phyloP scores from a whole-genome alignment of 495 filamentous ascomycete species.

The Trichoderma reesei region DNA sequence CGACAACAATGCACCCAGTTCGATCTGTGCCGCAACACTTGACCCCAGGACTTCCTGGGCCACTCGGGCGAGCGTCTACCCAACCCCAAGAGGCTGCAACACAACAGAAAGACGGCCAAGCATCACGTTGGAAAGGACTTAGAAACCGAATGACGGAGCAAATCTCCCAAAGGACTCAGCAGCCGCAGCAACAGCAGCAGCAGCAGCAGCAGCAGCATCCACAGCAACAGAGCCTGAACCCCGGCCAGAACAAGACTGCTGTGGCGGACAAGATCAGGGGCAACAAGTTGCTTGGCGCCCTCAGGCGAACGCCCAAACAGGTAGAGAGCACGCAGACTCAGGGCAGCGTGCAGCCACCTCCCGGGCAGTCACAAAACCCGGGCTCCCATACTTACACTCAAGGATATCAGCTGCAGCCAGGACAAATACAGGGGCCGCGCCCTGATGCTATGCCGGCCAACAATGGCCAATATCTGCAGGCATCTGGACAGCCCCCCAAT shows the following conservation, averaged over 20 bases:
- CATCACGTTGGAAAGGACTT: slow-evolving; percentile 1
- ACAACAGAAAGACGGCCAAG: not conserved
- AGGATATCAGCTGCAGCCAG: not conserved
- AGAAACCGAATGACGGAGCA: slow-evolving; percentile 2
- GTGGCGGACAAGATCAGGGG: slow-evolving; percentile 15
- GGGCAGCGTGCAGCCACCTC: not conserved
- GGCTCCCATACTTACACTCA: not conserved
- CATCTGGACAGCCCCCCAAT: slow-evolving; percentile 1
- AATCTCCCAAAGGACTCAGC: slow-evolving; percentile 6
- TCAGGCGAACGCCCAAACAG: slow-evolving; percentile 24
- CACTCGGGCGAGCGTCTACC: not conserved
- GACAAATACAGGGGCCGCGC: slow-evolving; percentile 12
- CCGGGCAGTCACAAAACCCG: not conserved
- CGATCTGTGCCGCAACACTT: not conserved
- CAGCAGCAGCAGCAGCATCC: not conserved
- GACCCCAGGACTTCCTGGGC: not conserved
- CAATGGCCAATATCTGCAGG: slow-evolving; percentile 13
- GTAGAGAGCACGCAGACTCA: slow-evolving; percentile 7
- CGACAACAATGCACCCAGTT: not conserved
- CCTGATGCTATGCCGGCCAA: slow-evolving; percentile 14
- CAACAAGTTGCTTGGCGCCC: slow-evolving; percentile 21
- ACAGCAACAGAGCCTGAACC: not conserved
- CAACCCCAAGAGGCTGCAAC: not conserved
- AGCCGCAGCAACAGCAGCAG: slow-evolving; percentile 11
- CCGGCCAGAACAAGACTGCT: not conserved